Evolutionary conservation across 768 basidiomycete species (phyloP), one percentile per base, ranked within the genome.

Genomic region (Russula griseocarnosa): DNA sequence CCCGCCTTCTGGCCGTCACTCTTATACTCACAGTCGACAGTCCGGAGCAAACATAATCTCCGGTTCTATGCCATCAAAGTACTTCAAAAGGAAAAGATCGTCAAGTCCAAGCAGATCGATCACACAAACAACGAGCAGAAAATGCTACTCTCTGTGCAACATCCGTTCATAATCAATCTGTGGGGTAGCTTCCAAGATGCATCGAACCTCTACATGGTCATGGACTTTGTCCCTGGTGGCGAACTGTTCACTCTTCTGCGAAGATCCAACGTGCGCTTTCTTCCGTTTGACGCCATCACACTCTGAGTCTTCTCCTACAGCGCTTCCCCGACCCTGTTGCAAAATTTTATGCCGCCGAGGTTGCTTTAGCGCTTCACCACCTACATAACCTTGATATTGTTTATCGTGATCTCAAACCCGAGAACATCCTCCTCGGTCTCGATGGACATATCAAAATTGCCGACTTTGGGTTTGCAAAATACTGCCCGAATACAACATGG

Each of bases 381-480:
- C 78, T 98, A 2, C 97, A 98, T 70, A 76, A 78, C 16, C 82
- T 86, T 24, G 84, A 95, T 70, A 94, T 98, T 74, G 90, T 98
- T 65, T 98, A 98, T 74, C 92, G 96, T 20, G 96, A 98, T 75
- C 83, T 98, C 53, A 98, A 99, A 75, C 97, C 97, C 1, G 97
- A 99, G 73, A 98, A 98, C 72, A 90, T 98, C 54, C 82, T 98
- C 34, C 83, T 98, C 57, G 92, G 90, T 66, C 81, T 86, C n/a
- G 94, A 97, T 71, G 95, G 95, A 0, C 94, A 98, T 74, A 93
- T 98, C 76, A 97, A 96, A 76, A 87, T 98, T 38, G 93, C 94
- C 18, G 95, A 98, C 73, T 98, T 98, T 70, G 95, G 95, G 16
- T 97, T 98, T 71, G 94, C 97, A 6, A 98, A 98, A 73, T 78